phyloP scores from a whole-genome alignment of 257 asterid species.

The Galeopsis tetrahit region DNA sequence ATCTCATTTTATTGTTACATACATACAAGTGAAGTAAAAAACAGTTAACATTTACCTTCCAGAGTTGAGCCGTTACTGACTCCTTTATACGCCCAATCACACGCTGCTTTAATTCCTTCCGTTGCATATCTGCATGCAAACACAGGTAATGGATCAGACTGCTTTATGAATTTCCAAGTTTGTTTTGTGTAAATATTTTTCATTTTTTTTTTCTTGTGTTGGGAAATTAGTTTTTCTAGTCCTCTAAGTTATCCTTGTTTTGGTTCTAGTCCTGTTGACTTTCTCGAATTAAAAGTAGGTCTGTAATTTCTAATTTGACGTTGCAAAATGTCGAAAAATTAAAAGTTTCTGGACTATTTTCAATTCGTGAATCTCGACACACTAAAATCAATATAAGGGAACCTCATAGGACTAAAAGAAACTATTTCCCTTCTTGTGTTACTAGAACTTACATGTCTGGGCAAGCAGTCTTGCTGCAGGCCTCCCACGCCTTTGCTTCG shows the following conservation, averaged over 20 bases:
- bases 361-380: too few relatives aligned
- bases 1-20: neutral
- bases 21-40: neutral
- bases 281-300: too few relatives aligned
- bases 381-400: too few relatives aligned
- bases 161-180: neutral
- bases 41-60: conserved; percentile 48
- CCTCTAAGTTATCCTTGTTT: neutral
- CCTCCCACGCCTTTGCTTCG: conserved; percentile 73
- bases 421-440: neutral
- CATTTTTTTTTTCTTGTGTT: too few relatives aligned
- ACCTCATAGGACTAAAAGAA: neutral
- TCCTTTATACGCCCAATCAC: conserved; percentile 83
- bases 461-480: conserved; percentile 66
- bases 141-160: neutral
- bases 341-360: too few relatives aligned
- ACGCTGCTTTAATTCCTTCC: conserved; percentile 88
- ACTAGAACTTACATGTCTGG: conserved; percentile 60
- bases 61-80: conserved; percentile 64
- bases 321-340: too few relatives aligned
- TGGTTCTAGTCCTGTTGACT: too few relatives aligned
- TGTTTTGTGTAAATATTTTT: neutral
- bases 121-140: conserved; percentile 64
- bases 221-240: neutral
- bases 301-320: too few relatives aligned